These are phyloP conservation scores for Filobasidium wieringae DNA, from an alignment of 768 basidiomycete genomes.

Conservation along the genomic window DNA sequence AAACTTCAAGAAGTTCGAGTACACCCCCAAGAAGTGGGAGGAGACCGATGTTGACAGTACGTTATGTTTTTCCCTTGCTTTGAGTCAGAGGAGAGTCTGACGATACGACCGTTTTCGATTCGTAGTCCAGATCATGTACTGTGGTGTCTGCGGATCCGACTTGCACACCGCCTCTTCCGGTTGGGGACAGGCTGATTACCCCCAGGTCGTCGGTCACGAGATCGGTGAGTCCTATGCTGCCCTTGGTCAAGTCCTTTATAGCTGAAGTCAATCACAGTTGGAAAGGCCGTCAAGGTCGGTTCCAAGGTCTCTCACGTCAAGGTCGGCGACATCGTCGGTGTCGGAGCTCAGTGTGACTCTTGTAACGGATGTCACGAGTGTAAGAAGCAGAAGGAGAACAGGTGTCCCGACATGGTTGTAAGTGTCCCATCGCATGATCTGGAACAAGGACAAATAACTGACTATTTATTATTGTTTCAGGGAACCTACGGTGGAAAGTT, in stretches of 20 bases:
- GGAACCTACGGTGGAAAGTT: constrained; percentile 27
- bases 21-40: constrained; percentile 47
- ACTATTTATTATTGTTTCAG: background rate
- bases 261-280: too few relatives aligned
- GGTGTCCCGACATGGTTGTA: background rate
- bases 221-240: constrained; percentile 43
- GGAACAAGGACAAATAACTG: background rate
- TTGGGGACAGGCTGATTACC: constrained; percentile 37
- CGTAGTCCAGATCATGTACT: constrained; percentile 29
- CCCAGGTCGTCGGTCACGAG: constrained; percentile 45
- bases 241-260: background rate
- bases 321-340: constrained; percentile 51
- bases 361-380: constrained; percentile 47
- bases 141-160: constrained; percentile 47
- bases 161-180: constrained; percentile 43
- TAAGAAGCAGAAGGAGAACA: constrained; percentile 34
- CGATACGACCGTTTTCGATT: background rate
- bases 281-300: constrained; percentile 46
- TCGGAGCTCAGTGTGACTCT: constrained; percentile 47
- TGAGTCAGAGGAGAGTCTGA: background rate
- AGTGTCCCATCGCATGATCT: background rate
- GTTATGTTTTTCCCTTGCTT: background rate
- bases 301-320: constrained; percentile 48
- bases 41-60: constrained; percentile 48
- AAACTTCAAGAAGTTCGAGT: constrained; percentile 35